These are phyloP conservation scores for Stenogyne calaminthoides DNA, from an alignment of 305 asterid genomes.

Conservation along the genomic window DNA sequence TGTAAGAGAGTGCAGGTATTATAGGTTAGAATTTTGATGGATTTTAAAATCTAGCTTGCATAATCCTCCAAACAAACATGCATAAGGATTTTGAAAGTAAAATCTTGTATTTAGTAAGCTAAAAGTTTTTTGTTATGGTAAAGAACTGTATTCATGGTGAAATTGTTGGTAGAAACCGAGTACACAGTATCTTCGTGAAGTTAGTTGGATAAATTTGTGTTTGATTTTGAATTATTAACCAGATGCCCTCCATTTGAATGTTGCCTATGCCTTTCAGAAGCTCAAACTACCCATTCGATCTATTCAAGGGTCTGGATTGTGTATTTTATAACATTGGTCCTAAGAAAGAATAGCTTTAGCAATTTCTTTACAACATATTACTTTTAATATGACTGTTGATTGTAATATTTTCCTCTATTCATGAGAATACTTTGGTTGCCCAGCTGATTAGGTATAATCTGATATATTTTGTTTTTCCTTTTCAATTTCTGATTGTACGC, in stretches of 20 bases:
- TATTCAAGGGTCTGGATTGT: constrained; percentile 13
- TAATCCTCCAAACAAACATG: no score
- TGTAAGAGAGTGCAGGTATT: no score
- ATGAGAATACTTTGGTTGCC: not conserved
- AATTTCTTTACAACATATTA: not conserved
- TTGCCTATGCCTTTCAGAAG: constrained; percentile 10
- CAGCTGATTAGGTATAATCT: constrained; percentile 6
- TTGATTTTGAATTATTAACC: not conserved
- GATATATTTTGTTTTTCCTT: not conserved
- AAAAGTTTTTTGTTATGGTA: not conserved
- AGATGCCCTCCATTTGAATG: constrained; percentile 22
- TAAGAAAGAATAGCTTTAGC: not conserved
- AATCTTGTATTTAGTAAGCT: no score
- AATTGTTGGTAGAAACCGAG: constrained; percentile 12
- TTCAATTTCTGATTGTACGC: constrained; percentile 5
- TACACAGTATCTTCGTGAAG: not conserved
- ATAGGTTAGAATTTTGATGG: no score
- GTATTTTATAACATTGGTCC: not conserved
- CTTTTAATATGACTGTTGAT: constrained; percentile 4
- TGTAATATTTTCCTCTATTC: constrained; percentile 5
- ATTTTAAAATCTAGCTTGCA: no score
- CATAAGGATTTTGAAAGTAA: no score
- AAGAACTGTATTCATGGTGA: constrained; percentile 1
- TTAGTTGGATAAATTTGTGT: not conserved
- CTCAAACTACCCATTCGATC: constrained; percentile 4